These are phyloP conservation scores for Rutstroemia sp. DNA, from an alignment of 2,329 filamentous ascomycete genomes.

Conservation along the genomic window DNA sequence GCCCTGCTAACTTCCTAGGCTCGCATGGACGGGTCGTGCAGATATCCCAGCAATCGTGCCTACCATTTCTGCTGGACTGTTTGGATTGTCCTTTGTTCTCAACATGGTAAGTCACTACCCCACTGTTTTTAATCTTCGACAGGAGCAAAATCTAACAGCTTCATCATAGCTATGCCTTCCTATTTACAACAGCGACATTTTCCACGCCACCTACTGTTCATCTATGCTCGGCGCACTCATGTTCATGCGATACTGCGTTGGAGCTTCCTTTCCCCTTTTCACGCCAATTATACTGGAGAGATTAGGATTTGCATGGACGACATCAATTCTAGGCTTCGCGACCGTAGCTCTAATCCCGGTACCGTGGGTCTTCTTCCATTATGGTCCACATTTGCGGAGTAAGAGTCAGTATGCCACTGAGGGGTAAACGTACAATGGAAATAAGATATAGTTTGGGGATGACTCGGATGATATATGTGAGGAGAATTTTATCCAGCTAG, in stretches of 20 bases:
- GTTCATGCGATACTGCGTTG: slow-evolving; percentile 19
- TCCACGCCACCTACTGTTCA: slow-evolving; percentile 1
- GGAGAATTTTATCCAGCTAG: no score
- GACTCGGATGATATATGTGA: no score
- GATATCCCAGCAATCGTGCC: slow-evolving; percentile 26
- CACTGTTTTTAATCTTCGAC: no score
- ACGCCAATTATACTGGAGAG: slow-evolving; percentile 40
- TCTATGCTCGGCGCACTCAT: slow-evolving; percentile 2
- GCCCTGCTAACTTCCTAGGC: not conserved
- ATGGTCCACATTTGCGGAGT: slow-evolving; percentile 29
- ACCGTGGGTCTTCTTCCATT: slow-evolving; percentile 37
- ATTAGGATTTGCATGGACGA: slow-evolving; percentile 37
- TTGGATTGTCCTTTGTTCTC: slow-evolving; percentile 52
- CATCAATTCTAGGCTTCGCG: slow-evolving; percentile 36
- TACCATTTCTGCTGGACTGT: slow-evolving; percentile 30
- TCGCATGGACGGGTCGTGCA: slow-evolving; percentile 19
- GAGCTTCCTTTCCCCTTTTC: slow-evolving; percentile 26
- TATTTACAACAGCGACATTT: slow-evolving; percentile 4
- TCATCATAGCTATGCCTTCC: slow-evolving; percentile 1
- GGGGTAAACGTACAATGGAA: not conserved
- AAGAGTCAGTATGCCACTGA: slow-evolving; percentile 24
- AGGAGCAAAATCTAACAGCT: not conserved
- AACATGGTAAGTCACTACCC: slow-evolving; percentile 40
- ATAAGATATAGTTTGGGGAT: not conserved
- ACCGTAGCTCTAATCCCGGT: slow-evolving; percentile 35